Conservation (phyloP, 768 basidiomycete genomes). For the Mycena epipterygia region DNA sequence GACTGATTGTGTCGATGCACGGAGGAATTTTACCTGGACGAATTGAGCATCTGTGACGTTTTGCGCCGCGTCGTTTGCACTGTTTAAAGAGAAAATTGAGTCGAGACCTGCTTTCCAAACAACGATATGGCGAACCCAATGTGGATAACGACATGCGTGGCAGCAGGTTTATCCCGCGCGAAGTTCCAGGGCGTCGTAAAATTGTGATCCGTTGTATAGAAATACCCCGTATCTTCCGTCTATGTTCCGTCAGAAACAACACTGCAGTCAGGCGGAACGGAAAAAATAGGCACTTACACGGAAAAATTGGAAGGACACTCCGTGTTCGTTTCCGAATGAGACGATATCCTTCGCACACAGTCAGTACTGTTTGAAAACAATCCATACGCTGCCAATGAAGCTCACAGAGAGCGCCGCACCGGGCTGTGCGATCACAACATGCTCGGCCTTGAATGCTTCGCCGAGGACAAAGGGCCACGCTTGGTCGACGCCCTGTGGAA, state of each 20-base stretch:
- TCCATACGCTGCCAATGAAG: neutral
- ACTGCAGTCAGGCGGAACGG: neutral
- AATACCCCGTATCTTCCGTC: conserved; percentile 72
- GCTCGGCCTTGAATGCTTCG: conserved; percentile 66
- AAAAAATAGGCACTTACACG: conserved; percentile 44
- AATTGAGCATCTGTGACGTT: conserved; percentile 60
- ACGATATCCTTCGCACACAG: conserved; percentile 55
- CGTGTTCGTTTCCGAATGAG: conserved; percentile 68
- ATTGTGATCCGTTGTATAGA: conserved; percentile 68
- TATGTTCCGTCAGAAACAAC: conserved; percentile 33
- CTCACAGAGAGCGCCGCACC: conserved; percentile 63
- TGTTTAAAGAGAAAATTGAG: conserved; percentile 42
- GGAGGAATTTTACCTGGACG: conserved; percentile 48
- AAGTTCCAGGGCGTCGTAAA: conserved; percentile 74
- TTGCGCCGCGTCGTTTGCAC: conserved; percentile 70
- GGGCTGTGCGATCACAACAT: conserved; percentile 66
- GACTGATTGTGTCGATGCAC: too few species aligned
- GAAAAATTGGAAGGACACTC: conserved; percentile 66
- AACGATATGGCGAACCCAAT: too few species aligned
- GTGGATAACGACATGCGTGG: conserved; percentile 70
- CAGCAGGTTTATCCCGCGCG: conserved; percentile 56
- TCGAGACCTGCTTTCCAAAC: too few species aligned
- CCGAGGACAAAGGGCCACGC: conserved; percentile 69
- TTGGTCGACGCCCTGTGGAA: conserved; percentile 66
- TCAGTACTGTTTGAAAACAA: neutral